Evolutionary conservation across 257 asterid species (phyloP).

Genomic region (Jacaranda mimosifolia): DNA sequence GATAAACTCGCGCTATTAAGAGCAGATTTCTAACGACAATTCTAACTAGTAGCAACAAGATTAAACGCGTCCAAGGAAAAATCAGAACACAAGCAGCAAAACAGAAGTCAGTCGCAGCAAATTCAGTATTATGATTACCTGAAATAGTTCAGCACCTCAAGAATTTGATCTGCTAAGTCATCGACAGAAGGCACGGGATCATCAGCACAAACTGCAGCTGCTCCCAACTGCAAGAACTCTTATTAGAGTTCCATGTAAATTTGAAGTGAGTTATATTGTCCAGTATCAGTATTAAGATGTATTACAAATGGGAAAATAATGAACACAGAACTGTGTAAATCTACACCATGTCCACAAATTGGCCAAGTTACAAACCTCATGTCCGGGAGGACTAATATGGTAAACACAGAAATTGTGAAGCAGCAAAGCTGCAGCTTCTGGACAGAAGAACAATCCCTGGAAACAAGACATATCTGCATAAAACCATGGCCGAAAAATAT

Average conservation of each 20-base stretch:
- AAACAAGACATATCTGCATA: slow-evolving; percentile 81
- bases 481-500: slow-evolving; percentile 1
- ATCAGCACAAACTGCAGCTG: slow-evolving; percentile 64
- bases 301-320: not conserved
- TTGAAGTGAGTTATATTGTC: slow-evolving; percentile 49
- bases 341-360: not conserved
- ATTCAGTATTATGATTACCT: slow-evolving; percentile 51
- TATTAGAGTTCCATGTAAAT: slow-evolving; percentile 56
- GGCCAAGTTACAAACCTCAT: slow-evolving; percentile 56
- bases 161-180: slow-evolving; percentile 74
- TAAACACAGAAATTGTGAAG: slow-evolving; percentile 63
- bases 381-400: slow-evolving; percentile 67
- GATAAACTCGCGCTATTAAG: slow-evolving; percentile 28
- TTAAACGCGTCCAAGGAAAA: not conserved
- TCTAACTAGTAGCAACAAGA: slow-evolving; percentile 11
- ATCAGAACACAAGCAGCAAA: not conserved
- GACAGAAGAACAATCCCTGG: slow-evolving; percentile 65
- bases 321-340: not conserved
- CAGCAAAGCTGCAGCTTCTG: slow-evolving; percentile 57
- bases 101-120: not conserved
- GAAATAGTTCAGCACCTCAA: slow-evolving; percentile 76
- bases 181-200: slow-evolving; percentile 67
- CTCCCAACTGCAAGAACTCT: slow-evolving; percentile 91
- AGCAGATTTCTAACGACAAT: not conserved
- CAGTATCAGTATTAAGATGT: slow-evolving; percentile 2